Evolutionary conservation across 2,329 filamentous ascomycete genomes (phyloP).

Genomic region (Dichotomopilus funicola): DNA sequence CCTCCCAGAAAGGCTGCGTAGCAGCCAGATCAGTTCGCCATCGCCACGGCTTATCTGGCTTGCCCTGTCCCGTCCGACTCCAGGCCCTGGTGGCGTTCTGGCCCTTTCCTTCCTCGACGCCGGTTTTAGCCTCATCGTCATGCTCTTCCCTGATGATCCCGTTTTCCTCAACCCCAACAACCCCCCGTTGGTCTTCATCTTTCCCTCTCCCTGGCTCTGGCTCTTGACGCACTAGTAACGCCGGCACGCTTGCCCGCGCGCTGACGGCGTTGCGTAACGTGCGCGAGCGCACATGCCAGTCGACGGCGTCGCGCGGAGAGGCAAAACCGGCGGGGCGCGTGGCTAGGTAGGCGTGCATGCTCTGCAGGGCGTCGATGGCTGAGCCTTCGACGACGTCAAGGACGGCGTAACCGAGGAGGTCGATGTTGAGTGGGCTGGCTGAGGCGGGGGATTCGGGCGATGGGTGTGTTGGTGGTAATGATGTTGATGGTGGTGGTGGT

Average conservation of each 20-base stretch:
- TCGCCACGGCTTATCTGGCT: conserved; percentile 46
- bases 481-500: not conserved
- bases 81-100: not conserved
- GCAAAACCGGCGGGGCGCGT: conserved; percentile 73
- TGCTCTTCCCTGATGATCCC: conserved; percentile 40
- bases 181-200: not conserved
- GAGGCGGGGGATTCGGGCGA: not conserved
- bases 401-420: conserved; percentile 78
- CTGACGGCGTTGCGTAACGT: conserved; percentile 78
- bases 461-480: not conserved
- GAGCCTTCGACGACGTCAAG: conserved; percentile 94
- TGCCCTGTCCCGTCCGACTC: conserved; percentile 4
- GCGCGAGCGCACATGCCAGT: conserved; percentile 87
- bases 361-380: conserved; percentile 87
- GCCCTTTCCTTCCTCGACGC: not conserved
- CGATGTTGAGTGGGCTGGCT: conserved; percentile 23
- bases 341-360: conserved; percentile 87
- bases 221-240: conserved; percentile 52
- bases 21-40: conserved; percentile 81
- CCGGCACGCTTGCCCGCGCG: conserved; percentile 83
- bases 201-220: not conserved
- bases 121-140: not conserved
- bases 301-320: conserved; percentile 72
- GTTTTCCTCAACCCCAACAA: not conserved
- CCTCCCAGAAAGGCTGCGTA: conserved; percentile 89